Evolutionary conservation across 2,329 filamentous ascomycete species (phyloP), one percentile per base, ranked within the genome.

Genomic region (Trichoderma guizhouense): DNA sequence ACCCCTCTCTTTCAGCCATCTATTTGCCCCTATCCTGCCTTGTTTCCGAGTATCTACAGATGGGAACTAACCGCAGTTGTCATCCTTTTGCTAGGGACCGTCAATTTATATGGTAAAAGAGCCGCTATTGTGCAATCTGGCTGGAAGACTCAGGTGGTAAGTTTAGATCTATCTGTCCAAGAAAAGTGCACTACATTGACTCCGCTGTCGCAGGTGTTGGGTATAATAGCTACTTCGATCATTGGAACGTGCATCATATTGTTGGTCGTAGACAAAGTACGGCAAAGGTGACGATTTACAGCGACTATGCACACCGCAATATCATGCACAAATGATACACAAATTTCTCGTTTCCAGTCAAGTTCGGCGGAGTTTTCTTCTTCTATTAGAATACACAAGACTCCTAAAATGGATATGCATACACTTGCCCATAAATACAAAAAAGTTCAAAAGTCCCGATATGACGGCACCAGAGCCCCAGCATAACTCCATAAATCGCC

Each of bases 41-140:
- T 26, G n/a, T n/a, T 15, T 30, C 9, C 3, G 7, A 61, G 12
- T 18, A 4, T 2, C 2, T 43, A 5, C 14, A n/a, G 28, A 26
- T 18, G 14, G 30, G 32, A 32, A 32, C 68, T 63, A 53, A 74
- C 28, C 6, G 6, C 11, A n/a, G 21, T 18, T 34, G 30, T 39
- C 3, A 12, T 61, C 24, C 21, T 7, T 34, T 28, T 24, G 21
- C 11, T 15, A 89, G 87, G 90, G 77, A 91, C 90, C 0, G 83
- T 98, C 28, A 92, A 92, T 76, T 91, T 93, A 79, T 99, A 97
- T 80, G 92, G 92, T 76, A 86, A 88, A 51, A 89, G 91, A 75
- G 87, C 87, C 30, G 96, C 96, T 0, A 87, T 98, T 74, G 96
- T 99, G 51, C 96, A 99, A 83, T 92, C 90, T 34, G 96, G 96